Evolutionary conservation across 2,329 filamentous ascomycete species (phyloP).

Genomic region (Colletotrichum sp.): DNA sequence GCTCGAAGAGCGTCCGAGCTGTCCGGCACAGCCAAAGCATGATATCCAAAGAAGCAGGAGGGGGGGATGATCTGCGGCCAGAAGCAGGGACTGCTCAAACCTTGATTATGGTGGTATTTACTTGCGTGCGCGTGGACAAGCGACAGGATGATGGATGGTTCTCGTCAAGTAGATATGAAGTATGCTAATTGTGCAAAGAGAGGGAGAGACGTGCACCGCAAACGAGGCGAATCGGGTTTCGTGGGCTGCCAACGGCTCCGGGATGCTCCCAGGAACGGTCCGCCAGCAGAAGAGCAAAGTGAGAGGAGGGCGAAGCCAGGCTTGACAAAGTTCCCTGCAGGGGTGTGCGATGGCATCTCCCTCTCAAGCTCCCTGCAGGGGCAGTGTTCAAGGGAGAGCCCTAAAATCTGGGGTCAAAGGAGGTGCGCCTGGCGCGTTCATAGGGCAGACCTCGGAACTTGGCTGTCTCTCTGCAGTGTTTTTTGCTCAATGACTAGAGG

Average conservation of each 20-base stretch:
- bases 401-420: constrained; percentile 2
- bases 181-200: neutral
- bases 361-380: neutral
- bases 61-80: constrained; percentile 1
- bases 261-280: neutral
- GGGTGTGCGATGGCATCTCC: neutral
- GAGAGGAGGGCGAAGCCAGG: neutral
- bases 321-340: neutral
- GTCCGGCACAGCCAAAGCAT: neutral
- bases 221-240: neutral
- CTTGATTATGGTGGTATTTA: neutral
- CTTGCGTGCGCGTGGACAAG: neutral
- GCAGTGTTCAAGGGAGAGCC: neutral
- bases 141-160: neutral
- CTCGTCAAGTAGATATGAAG: neutral
- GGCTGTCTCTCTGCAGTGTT: neutral
- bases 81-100: neutral
- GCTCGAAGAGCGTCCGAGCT: neutral
- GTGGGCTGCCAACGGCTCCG: neutral
- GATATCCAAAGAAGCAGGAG: neutral
- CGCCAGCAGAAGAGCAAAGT: neutral
- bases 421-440: neutral
- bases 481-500: neutral
- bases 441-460: neutral
- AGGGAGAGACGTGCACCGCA: neutral